Base-by-base conservation (phyloP, 2,329 filamentous ascomycete species). In the Paraconiothyrium sp. region DNA sequence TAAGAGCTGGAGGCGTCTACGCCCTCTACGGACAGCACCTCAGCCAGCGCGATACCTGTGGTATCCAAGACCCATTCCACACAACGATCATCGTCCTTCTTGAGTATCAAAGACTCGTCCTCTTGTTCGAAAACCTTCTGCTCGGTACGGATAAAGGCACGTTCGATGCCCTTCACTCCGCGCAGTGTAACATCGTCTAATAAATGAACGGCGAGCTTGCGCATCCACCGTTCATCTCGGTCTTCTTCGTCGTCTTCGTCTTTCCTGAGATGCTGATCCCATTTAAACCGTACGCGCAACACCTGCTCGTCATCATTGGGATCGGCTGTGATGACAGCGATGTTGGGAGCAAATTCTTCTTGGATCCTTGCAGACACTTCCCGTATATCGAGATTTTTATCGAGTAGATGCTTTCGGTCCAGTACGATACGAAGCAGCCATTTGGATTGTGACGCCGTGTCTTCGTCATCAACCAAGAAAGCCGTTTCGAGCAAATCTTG, bases 31-130 rank as follows among this genome's bases (percentile, higher is more conserved):
- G 90, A 86, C 68, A 99, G 84, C 14, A 97, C 93, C 32, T 93
- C 89, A 50, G 91, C 91, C 58, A 99, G 85, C 48, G 94, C 87
- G 46, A 94, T 96, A 73, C 95, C 95, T 62, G 90, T 93, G 5
- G 96, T 99, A 80, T 99, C 95, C 57, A 99, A 86, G 76, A 95
- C 95, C 93, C 93, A 97, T 78, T 98, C 94, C 66, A 91, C 90
- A 82, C 94, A 97, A 35, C 87, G 83, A 2, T 86, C 84, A 71
- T 94, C 89, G 46, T 87, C 86, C 81, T 92, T 95, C 75, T 86
- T 88, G 65, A 91, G 89, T 63, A 91, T 83, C 58, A 97, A 84
- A 8, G 90, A 86, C 46, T 93, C 94, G 64, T 94, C 89, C 0
- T 86, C 86, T 71, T 92, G 92, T 77, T 91, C 90, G 16, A 67